Evolutionary conservation across 495 filamentous ascomycete species (phyloP).

Genomic region (Xylaria cubensis): DNA sequence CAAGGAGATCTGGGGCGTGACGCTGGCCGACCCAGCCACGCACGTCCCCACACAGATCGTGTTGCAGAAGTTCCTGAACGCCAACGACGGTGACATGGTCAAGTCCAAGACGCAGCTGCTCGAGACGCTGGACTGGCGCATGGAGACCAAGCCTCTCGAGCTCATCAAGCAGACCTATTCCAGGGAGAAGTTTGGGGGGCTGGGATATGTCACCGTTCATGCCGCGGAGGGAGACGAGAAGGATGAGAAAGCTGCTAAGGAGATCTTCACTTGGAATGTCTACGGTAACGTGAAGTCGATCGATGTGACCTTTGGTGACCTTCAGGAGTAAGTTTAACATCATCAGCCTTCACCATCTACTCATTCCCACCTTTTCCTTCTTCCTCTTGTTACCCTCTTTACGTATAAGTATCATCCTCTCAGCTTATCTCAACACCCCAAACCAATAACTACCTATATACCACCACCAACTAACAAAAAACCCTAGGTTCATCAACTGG

Average conservation of each 20-base stretch:
- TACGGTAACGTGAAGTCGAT: conserved; percentile 79
- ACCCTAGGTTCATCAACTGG: conserved; percentile 80
- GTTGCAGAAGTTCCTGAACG: conserved; percentile 89
- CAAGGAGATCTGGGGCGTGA: conserved; percentile 81
- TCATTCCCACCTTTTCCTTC: not conserved
- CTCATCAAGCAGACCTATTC: conserved; percentile 54
- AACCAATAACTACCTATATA: no score
- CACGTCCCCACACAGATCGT: conserved; percentile 80
- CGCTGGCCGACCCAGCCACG: conserved; percentile 55
- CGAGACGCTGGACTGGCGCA: conserved; percentile 82
- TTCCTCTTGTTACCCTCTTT: no score
- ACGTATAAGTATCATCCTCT: not conserved
- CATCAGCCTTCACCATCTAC: not conserved
- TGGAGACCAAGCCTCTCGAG: conserved; percentile 59
- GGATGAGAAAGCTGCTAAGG: conserved; percentile 38
- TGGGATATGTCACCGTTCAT: conserved; percentile 63
- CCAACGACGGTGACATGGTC: conserved; percentile 76
- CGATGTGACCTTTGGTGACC: conserved; percentile 74
- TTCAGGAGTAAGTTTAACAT: conserved; percentile 69
- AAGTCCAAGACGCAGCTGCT: conserved; percentile 77
- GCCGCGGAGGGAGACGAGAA: conserved; percentile 31
- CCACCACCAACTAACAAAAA: conserved; percentile 4
- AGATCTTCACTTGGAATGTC: conserved; percentile 81
- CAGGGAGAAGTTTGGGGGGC: conserved; percentile 61
- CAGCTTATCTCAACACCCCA: no score